A percentile compares a stretch with the other conserved stretches of the same genome.
phyloP scores from a whole-genome alignment of 192 early-diverging fungal species.

The Lobosporangium transversale region DNA sequence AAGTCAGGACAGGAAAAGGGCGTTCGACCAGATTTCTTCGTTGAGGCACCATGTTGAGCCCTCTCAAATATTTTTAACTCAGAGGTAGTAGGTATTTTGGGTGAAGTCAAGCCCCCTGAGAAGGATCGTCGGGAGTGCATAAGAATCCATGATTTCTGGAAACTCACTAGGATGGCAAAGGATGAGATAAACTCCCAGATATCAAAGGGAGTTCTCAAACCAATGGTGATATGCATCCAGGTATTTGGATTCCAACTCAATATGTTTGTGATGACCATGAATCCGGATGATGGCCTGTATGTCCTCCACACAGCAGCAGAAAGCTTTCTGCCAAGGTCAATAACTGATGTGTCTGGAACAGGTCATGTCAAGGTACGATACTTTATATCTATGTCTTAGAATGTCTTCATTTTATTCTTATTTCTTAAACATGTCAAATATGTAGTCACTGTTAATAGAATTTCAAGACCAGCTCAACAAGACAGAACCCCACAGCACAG shows the following conservation, averaged over 20 bases:
- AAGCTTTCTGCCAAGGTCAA: not conserved
- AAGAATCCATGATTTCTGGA: constrained; percentile 12
- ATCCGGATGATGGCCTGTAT: not conserved
- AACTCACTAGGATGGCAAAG: constrained; percentile 14
- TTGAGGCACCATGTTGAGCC: not conserved
- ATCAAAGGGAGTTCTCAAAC: not conserved
- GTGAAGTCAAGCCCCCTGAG: constrained; percentile 19
- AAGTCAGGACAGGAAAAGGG: constrained; percentile 5
- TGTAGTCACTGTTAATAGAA: not conserved
- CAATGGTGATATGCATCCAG: constrained; percentile 9
- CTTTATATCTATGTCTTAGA: too few species aligned
- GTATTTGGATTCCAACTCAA: constrained; percentile 9
- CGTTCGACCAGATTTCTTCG: constrained; percentile 7
- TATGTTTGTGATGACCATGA: constrained; percentile 13
- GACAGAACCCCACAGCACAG: too few species aligned
- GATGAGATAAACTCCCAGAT: constrained; percentile 15
- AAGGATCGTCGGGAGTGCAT: not conserved
- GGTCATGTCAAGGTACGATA: not conserved
- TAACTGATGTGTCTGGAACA: not conserved
- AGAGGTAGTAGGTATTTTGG: constrained; percentile 9
- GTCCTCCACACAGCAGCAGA: not conserved
- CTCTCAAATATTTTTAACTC: not conserved
- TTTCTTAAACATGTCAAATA: not conserved
- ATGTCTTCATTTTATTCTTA: too few species aligned
- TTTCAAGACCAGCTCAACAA: too few species aligned